Evolutionary conservation across 2,329 filamentous ascomycete genomes (phyloP), one percentile per base, ranked within the genome.

Genomic region (Xylariomycetidae sp.): DNA sequence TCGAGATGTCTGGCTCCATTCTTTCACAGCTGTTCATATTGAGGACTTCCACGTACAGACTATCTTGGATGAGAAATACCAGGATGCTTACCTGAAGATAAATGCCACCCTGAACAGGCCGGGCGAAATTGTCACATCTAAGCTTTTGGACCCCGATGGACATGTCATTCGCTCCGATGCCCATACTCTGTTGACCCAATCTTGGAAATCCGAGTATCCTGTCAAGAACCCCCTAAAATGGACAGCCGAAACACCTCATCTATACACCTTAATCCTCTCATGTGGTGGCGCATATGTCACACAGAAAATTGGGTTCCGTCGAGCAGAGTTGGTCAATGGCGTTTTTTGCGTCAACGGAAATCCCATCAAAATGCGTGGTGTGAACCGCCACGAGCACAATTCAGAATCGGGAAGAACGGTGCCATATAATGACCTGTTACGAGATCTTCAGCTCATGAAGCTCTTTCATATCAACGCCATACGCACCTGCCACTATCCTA

Each of bases 301-400:
- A 0, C 78, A 83, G 15, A 66, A 64, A 1, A 63, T 84, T 5
- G 82, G 82, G 0, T 85, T 87, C 49, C 73, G 81, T 3, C 64
- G 66, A 6, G 66, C 79, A 0, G 76, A 81, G 44, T 66, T 83
- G 25, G 72, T 74, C 22, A 64, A 78, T 25, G 75, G 79, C 0
- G 63, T 81, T 17, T 69, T 83, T 43, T 68, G 69, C 30, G 73
- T 87, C 41, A 86, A 86, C 36, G 80, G 81, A 3, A 67, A 66
- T 14, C 68, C 76, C 0, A 69, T 86, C 34, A 72, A 82, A 11
- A 67, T 87, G 44, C 74, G 78, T 12, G 82, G 82, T 3, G 77
- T 80, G 5, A 86, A 86, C 47, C 69, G 81, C 20, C 82, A 86
- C 44, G 82, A 87, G 37, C 80, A 86, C 42, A 77, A 85, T 45